Evolutionary conservation across 2,329 filamentous ascomycete genomes (phyloP).

Genomic region (Botrytis elliptica): DNA sequence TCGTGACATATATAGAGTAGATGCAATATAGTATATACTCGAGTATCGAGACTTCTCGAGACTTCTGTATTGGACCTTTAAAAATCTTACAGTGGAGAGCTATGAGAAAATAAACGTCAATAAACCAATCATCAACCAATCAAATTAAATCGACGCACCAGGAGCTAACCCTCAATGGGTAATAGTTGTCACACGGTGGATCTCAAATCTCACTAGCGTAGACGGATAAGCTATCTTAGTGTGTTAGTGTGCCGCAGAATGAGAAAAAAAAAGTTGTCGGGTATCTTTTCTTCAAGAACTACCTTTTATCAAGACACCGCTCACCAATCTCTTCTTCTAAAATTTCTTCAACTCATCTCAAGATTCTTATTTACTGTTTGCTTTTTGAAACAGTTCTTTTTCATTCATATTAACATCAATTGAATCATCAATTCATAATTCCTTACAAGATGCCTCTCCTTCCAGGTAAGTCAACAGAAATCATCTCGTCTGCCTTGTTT

Average conservation of each 20-base stretch:
- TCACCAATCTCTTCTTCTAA: conserved; percentile 20
- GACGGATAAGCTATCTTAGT: conserved; percentile 34
- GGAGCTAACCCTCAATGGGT: background rate
- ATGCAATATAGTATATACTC: background rate
- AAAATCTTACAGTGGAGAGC: conserved; percentile 4
- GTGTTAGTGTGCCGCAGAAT: conserved; percentile 10
- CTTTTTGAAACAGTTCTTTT: background rate
- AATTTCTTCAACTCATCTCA: conserved; percentile 12
- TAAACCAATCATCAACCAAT: background rate
- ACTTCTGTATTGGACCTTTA: background rate
- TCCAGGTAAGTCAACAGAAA: conserved; percentile 41
- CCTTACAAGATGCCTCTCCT: conserved; percentile 52
- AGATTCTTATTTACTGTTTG: conserved; percentile 8
- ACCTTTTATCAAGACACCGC: conserved; percentile 25
- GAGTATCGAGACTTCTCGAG: background rate
- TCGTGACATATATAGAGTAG: background rate
- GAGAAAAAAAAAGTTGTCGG: conserved; percentile 33
- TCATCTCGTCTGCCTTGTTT: conserved; percentile 8
- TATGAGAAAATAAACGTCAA: background rate
- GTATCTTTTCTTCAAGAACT: conserved; percentile 24
- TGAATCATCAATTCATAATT: conserved; percentile 22
- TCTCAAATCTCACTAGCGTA: conserved; percentile 10
- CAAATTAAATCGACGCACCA: background rate
- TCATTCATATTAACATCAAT: conserved; percentile 16
- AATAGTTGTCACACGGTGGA: background rate